Evolutionary conservation across 768 basidiomycete genomes (phyloP), one percentile per base, ranked within the genome.

Genomic region (Boletus speciosus): DNA sequence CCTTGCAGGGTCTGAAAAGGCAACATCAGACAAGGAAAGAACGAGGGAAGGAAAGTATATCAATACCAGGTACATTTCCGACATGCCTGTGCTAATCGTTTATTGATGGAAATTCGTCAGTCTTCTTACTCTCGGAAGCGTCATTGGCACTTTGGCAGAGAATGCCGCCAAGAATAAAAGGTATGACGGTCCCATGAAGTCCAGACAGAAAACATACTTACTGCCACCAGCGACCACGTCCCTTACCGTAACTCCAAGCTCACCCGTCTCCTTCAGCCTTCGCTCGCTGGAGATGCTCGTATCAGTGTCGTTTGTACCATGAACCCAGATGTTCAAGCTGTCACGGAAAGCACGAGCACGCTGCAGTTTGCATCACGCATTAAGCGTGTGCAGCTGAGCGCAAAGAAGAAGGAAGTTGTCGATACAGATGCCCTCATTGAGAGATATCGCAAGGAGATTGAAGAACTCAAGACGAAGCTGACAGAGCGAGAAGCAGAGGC

Each of bases 21-120:
- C 95, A 0, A 98, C 95, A 0, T 90, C 89, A 1, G 93, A 95
- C 70, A 96, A 95, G 68, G 94, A 98, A 54, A 77, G 97, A 42
- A 93, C 93, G n/a, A 81, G 88, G 42, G 97, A 99, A 70, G 97
- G 96, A 12, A 92, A 90, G 66, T 96, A 94, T 66, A 99, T 98
- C 73, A 99, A 99, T 64, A 91, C 89, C 4, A 88, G 86, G 87
- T 85, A 25, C 9, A 65, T 25, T 34, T 44, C 14, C 6, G 23
- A 35, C 8, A 4, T 6, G 1, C 19, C n/a, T 32, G 6, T 9
- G 31, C 5, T 7, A 11, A 34, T 10, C 5, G 4, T 32, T 42
- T 14, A 14, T 16, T 56, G 23, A 44, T 23, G 8, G 6, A 23
- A 5, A 1, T 34, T 49, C 3, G 23, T 15, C 52, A 96, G 93